phyloP scores from a whole-genome alignment of 2,329 filamentous ascomycete species.

The Talaromyces sp. region DNA sequence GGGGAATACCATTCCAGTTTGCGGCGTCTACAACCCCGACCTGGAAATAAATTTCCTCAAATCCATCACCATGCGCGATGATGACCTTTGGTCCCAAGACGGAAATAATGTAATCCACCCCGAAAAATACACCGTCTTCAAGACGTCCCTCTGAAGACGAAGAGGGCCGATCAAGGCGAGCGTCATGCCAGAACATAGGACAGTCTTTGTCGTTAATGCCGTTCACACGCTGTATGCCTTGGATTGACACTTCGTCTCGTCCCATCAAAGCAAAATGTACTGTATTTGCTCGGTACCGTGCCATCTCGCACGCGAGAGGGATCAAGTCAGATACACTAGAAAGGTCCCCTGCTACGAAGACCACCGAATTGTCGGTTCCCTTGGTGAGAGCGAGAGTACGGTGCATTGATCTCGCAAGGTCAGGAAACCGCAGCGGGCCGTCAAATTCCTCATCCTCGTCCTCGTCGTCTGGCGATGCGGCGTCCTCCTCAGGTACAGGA shows the following conservation, averaged over 20 bases:
- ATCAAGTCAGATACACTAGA: constrained; percentile 68
- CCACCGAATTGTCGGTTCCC: constrained; percentile 51
- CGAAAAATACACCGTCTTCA: constrained; percentile 58
- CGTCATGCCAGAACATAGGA: constrained; percentile 65
- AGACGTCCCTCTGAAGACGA: constrained; percentile 68
- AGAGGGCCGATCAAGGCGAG: constrained; percentile 66
- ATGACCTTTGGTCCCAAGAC: constrained; percentile 74
- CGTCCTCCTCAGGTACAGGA: constrained; percentile 8
- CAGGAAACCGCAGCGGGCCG: constrained; percentile 64
- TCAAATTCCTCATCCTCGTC: constrained; percentile 44
- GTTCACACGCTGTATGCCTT: constrained; percentile 69
- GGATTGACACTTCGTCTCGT: constrained; percentile 62
- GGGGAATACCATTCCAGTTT: constrained; percentile 48
- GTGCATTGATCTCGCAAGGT: constrained; percentile 60
- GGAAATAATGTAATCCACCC: constrained; percentile 64
- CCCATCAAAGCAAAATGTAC: constrained; percentile 82
- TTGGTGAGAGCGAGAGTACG: constrained; percentile 52
- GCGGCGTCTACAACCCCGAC: constrained; percentile 55
- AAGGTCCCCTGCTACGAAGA: constrained; percentile 74
- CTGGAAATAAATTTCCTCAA: constrained; percentile 66
- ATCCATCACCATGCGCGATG: constrained; percentile 62
- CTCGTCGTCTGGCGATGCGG: background rate
- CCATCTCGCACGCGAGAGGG: constrained; percentile 86
- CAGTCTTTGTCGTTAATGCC: constrained; percentile 66
- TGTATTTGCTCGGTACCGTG: constrained; percentile 58